Evolutionary conservation across 2,329 filamentous ascomycete genomes (phyloP), one percentile per base, ranked within the genome.

Genomic region (Phialemoniopsis sp.): DNA sequence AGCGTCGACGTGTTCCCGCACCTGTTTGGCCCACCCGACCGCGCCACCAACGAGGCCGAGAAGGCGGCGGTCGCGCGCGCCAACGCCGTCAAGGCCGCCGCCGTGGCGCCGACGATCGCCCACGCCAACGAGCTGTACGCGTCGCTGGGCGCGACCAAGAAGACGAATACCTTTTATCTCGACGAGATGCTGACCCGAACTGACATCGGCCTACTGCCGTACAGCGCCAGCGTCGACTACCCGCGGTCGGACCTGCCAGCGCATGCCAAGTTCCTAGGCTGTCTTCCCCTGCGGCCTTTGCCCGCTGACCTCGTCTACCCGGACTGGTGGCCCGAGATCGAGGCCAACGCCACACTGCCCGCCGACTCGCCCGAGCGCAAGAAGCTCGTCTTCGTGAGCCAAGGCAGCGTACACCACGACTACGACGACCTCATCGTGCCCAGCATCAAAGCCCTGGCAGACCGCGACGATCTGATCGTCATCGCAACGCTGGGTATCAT

Each of bases 251-350:
- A 64, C 38, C 42, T 66, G 3, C 60, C 63, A 8, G 40, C 57
- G 0, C 58, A 59, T 13, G 52, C 75, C 19, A 58, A 60, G 8
- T 75, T 67, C 40, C 57, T 62, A 15, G 73, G 73, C 3, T 63
- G 57, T 4, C 42, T 69, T 5, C 59, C 63, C 0, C 56, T 55
- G 13, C 57, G 57, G 30, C 42, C 49, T 3, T 10, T 59, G 38
- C 50, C 57, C 29, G 35, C 49, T 0, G 48, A 51, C 29, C 56
- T 59, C 28, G 39, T 40, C 4, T 59, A 56, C 30, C 72, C 73
- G 1, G 21, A 48, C 7, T 77, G 68, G 65, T 76, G 68, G 68
- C 37, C 55, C 4, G 62, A 67, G 5, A 55, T 76, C 13, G 16
- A 21, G n/a, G 18, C 17, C 3, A 33, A 16, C 19, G 17, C 14